Base-by-base conservation (phyloP, 2,329 filamentous ascomycete species). In the Ramichloridium luteum region DNA sequence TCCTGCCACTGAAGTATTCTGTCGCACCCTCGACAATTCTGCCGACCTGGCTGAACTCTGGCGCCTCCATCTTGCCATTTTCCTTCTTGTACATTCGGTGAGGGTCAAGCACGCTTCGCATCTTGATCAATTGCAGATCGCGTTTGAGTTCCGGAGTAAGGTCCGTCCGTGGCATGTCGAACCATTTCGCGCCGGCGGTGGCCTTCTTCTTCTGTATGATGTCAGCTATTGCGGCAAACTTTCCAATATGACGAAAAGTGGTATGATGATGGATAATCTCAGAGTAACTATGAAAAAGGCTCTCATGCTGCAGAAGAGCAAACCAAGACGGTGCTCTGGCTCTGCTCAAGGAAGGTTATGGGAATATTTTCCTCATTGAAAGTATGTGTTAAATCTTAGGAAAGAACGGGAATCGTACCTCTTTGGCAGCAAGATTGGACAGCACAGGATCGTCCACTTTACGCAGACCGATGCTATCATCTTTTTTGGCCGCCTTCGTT, bases 21-120 rank as follows among this genome's bases (percentile, higher is more conserved):
- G 84, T 86, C 2, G 85, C 77, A 1, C 86, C 86, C 49, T 92
- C 79, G 34, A 94, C 71, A 37, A 98, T 74, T 4, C 82, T 88
- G 35, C 88, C 90, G 16, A 93, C 74, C 48, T 93, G 83, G 13
- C 81, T 92, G 53, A 80, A 96, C 39, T 84, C 75, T 1, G 90
- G 90, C 1, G 79, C 60, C 38, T 73, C 65, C 36, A 71, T 67
- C 52, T 80, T 85, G 34, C 74, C 69, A 30, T 63, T 71, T 31
- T 88, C 77, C 57, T 94, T 96, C 56, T 88, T 92, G 66, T 93
- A 93, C 50, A 88, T 80, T 30, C 80, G 70, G 54, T 96, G 88
- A 1, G 85, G 77, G 44, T 96, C 88, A 13, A 96, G 67, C 13
- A 93, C 77, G 34, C 77, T 78, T 55, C 90, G 76, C 79, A 94